Evolutionary conservation across 129 eudicot genomes (phyloP), one percentile per base, ranked within the genome.

Genomic region (Artemisia annua): DNA sequence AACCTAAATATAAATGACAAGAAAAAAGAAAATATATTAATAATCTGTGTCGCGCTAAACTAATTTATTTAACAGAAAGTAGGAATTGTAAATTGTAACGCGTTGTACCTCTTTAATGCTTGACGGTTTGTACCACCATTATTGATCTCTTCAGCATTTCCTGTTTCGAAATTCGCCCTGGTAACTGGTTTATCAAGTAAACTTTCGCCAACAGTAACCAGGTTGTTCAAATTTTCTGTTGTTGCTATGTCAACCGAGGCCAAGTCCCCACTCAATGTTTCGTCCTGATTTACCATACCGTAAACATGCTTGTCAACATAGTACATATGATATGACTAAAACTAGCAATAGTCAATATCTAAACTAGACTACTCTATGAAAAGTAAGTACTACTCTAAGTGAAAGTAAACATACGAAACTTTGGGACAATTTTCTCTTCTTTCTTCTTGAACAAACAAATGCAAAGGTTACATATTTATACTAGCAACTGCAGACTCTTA

Each of bases 111-210:
- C 57, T 63, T 75, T 12, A 87, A 72, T 30, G 80, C 87, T 9
- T 84, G n/a, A n/a, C 87, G 67, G 65, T 87, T 81, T 17, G 85
- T 81, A 65, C 87, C 88, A 11, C 69, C 76, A 66, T 60, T 32
- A 28, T 50, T 64, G 24, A 78, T 18, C 11, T 79, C 75, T 67
- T 76, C 77, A 61, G 48, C 69, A 1, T 2, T 17, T 15, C 93
- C 89, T 79, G 20, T 50, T n/a, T n/a, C 51, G 6, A 56, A 24
- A 67, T 87, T 78, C 22, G 84, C 68, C 35, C 81, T n/a, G n/a
- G 70, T 65, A 62, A 72, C 79, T 9, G 87, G 83, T 56, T 72
- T 83, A n/a, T 74, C 65, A 18, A 88, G 43, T 48, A 88, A 66
- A 48, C 71, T 63, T 72, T 83, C 73, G 1, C 87, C 95, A 11